Percentiles rank a stretch among this genome's conserved stretches.
Evolutionary conservation across 306 rosid species (phyloP).

Genomic region (Lagenaria siceraria): DNA sequence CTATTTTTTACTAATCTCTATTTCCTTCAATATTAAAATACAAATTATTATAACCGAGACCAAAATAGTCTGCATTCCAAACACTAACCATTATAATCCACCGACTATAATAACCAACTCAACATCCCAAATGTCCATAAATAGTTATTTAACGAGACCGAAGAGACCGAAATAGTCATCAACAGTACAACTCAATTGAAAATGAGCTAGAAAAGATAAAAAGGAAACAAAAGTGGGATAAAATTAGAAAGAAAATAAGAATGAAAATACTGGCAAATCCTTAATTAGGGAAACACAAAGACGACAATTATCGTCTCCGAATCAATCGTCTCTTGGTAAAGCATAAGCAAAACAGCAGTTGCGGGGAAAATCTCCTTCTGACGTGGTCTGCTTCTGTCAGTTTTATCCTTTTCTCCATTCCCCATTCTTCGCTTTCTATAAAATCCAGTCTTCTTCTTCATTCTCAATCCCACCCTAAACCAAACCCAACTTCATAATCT

Average conservation of each 20-base stretch:
- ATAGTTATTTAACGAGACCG: no score
- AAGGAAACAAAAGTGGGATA: neutral
- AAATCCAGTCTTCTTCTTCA: neutral
- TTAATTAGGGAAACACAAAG: neutral
- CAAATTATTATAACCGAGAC: no score
- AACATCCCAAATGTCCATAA: no score
- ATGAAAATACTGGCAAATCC: no score
- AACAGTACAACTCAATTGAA: no score
- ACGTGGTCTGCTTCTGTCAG: constrained; percentile 22
- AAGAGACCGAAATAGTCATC: no score
- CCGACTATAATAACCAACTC: no score
- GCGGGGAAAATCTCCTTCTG: constrained; percentile 13
- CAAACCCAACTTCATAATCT: neutral
- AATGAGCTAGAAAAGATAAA: no score
- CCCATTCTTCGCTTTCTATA: constrained; percentile 21
- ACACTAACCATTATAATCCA: no score
- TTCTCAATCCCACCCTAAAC: neutral
- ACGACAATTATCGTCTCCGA: neutral
- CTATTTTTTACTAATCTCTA: no score
- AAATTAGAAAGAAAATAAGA: neutral
- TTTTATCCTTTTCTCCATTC: constrained; percentile 21
- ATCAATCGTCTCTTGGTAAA: neutral
- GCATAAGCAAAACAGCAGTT: neutral
- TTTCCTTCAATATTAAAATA: no score
- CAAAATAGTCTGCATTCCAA: no score